Percentiles rank a stretch among this genome's conserved stretches.
phyloP scores from a whole-genome alignment of 495 filamentous ascomycete species.

The Filosporella fistucella region DNA sequence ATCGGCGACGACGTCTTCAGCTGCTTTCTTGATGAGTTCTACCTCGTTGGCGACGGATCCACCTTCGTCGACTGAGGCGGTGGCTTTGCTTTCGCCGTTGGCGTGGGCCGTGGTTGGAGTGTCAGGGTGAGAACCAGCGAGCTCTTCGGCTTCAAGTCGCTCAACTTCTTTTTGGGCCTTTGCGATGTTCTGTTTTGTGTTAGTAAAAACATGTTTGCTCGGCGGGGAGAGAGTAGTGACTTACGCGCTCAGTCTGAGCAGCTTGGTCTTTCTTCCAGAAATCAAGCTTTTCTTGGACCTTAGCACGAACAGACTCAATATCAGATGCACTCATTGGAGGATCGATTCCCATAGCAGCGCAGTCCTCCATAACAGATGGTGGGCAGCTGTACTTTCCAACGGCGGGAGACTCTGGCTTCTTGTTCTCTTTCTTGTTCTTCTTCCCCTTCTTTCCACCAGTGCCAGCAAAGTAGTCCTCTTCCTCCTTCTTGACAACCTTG shows the following conservation, averaged over 20 bases:
- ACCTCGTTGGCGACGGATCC: conserved; percentile 19
- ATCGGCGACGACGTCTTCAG: conserved; percentile 45
- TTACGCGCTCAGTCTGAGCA: conserved; percentile 85
- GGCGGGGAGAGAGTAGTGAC: conserved; percentile 25
- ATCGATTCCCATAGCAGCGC: conserved; percentile 75
- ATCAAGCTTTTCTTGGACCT: conserved; percentile 86
- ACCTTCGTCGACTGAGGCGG: conserved; percentile 29
- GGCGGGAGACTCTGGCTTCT: conserved; percentile 46
- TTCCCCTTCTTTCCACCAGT: conserved; percentile 87
- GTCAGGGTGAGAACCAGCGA: conserved; percentile 22
- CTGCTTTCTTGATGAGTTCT: conserved; percentile 22
- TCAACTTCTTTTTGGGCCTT: conserved; percentile 64
- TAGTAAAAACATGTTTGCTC: neutral
- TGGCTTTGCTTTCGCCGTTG: conserved; percentile 35
- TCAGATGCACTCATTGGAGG: conserved; percentile 81
- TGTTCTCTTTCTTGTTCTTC: conserved; percentile 85
- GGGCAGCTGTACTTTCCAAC: conserved; percentile 68
- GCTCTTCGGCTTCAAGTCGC: conserved; percentile 53
- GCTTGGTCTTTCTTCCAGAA: conserved; percentile 91
- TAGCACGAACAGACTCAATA: conserved; percentile 72
- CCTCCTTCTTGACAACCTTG: conserved; percentile 71
- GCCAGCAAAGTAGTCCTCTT: conserved; percentile 84
- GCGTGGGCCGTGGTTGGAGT: conserved; percentile 29
- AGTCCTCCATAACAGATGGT: conserved; percentile 85
- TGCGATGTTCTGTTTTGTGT: conserved; percentile 65